A percentile compares a stretch with the other conserved stretches of the same genome.
Evolutionary conservation across 345 rosid species (phyloP).

Genomic region (Eucalyptus regnans): DNA sequence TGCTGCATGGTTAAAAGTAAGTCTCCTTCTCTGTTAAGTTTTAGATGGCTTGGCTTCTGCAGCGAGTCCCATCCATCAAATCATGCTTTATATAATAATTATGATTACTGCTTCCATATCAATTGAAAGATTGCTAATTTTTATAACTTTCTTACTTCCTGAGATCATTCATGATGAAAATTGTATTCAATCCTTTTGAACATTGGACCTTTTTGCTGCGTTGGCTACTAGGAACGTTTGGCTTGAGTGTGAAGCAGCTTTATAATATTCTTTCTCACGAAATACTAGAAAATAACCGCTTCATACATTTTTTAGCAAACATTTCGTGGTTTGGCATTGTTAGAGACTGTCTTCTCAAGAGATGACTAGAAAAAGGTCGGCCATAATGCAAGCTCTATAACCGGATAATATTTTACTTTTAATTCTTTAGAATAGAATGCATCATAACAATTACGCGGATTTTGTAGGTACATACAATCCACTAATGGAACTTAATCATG

Average conservation of each 20-base stretch:
- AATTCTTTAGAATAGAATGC: background rate
- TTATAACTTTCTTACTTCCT: background rate
- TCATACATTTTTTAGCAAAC: background rate
- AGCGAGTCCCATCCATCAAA: background rate
- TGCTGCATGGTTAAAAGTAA: constrained; percentile 73
- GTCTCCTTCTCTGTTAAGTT: background rate
- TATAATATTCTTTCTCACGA: background rate
- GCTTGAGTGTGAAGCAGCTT: background rate
- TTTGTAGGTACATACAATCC: background rate
- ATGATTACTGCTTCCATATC: background rate
- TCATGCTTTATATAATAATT: background rate
- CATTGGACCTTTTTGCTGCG: background rate
- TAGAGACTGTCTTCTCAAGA: background rate
- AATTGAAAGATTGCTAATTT: background rate
- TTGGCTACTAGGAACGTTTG: background rate
- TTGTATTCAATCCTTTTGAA: background rate
- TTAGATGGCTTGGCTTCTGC: background rate
- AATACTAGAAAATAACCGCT: background rate
- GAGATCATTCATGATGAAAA: background rate
- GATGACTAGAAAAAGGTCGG: background rate
- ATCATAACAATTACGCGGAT: background rate
- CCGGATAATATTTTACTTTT: background rate
- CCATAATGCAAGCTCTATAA: background rate
- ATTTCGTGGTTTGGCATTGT: background rate
- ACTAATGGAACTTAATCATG: background rate